Percentiles rank a stretch among this genome's conserved stretches.
Evolutionary conservation across 345 rosid species (phyloP).

Genomic region (Citropsis articulata): DNA sequence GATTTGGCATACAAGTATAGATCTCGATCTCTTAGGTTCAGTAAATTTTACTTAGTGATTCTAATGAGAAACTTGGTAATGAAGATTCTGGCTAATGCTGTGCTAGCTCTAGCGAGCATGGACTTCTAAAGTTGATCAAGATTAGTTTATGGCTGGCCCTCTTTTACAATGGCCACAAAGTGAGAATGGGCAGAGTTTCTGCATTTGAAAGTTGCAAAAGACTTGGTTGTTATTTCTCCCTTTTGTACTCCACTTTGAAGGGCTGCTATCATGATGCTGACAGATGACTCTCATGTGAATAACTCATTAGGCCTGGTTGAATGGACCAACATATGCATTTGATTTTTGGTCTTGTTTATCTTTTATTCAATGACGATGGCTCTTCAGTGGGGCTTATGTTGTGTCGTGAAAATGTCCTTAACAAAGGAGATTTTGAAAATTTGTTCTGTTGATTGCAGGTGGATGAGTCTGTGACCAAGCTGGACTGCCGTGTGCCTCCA

Average conservation of each 20-base stretch:
- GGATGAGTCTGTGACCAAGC: slow-evolving; percentile 55
- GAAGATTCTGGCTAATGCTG: background rate
- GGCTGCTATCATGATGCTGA: background rate
- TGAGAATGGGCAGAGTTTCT: background rate
- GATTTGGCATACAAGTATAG: background rate
- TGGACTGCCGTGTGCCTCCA: slow-evolving; percentile 71
- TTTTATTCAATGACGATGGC: background rate
- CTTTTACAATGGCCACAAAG: background rate
- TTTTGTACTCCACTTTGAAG: background rate
- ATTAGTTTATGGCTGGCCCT: background rate
- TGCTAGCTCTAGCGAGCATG: background rate
- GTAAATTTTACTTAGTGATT: background rate
- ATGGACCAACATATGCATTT: background rate
- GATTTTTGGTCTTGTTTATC: background rate
- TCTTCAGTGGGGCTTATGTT: background rate
- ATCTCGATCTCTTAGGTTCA: background rate
- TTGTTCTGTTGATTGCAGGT: slow-evolving; percentile 41
- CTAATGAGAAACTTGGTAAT: background rate
- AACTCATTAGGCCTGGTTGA: background rate
- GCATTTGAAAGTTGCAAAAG: background rate
- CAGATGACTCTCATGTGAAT: background rate
- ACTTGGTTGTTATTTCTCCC: background rate
- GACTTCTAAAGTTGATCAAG: background rate
- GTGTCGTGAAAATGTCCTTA: background rate
- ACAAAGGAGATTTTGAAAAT: background rate